Conservation (phyloP, 148 eudicot genomes). For the Tetragonia tetragonoides region DNA sequence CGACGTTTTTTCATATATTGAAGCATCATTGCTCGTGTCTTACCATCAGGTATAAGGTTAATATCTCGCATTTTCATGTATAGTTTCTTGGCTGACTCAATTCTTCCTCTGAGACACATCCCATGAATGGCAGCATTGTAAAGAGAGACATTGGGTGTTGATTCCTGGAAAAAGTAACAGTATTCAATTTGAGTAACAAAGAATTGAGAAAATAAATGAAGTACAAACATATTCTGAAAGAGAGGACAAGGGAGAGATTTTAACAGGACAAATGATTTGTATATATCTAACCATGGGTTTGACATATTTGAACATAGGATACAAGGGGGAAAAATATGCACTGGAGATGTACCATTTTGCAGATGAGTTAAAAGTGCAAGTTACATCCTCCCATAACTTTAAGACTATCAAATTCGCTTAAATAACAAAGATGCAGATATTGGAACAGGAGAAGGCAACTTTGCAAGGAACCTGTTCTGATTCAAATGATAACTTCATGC, state of each 20-base stretch:
- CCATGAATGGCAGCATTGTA: conserved; percentile 77
- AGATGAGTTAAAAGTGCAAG: background rate
- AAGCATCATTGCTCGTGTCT: conserved; percentile 71
- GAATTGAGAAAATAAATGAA: background rate
- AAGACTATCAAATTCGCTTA: background rate
- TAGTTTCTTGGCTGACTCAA: conserved; percentile 52
- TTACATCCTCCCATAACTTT: background rate
- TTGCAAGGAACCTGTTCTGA: background rate
- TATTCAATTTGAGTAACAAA: conserved; percentile 6
- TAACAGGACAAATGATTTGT: background rate
- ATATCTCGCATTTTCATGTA: conserved; percentile 57
- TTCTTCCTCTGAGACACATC: conserved; percentile 49
- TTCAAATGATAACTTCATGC: background rate
- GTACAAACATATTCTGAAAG: background rate
- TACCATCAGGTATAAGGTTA: conserved; percentile 61
- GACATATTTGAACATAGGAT: background rate
- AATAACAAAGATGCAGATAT: background rate
- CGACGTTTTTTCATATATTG: conserved; percentile 38
- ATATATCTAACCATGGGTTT: background rate
- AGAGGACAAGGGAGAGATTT: background rate
- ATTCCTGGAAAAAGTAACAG: conserved; percentile 27
- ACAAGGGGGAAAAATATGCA: background rate
- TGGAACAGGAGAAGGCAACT: background rate
- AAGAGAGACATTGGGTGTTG: conserved; percentile 50
- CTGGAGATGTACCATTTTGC: background rate